Evolutionary conservation across 2,329 filamentous ascomycete genomes (phyloP), one percentile per base, ranked within the genome.

Genomic region (Arachnopeziza araneosa): DNA sequence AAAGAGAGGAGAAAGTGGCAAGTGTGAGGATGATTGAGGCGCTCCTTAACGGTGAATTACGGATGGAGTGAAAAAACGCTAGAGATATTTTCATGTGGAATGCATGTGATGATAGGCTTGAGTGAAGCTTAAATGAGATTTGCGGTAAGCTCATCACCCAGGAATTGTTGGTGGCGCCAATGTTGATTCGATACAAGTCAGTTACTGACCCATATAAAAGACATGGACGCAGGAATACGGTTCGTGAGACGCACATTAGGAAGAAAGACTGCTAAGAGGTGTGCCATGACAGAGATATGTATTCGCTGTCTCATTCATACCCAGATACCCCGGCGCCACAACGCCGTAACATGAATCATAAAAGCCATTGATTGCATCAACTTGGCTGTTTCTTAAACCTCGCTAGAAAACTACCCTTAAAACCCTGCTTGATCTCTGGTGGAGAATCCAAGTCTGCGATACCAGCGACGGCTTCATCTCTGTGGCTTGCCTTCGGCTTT

Each of bases 11-110:
- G 19, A 75, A 73, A 2, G 72, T 77, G 55, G 63, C 71, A 56
- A 80, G 85, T 60, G 75, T 75, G 3, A 76, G 77, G 65, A 71
- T 80, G 23, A 80, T 86, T 53, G 75, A 78, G 61, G 73, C 75
- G 51, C 71, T 86, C 50, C 71, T 85, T 61, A 73, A 77, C 50
- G 76, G 76, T 57, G 80, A 80, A 44, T 12, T 44, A 19, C 36
- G 17, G 2, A 19, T 44, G 10, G 17, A 44, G 17, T 44, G 36
- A 44, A 14, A 17, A 44, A 14, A 14, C 10, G 12, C 17, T 44
- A 3, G 17, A 44, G 4, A 44, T 44, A 7, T 14, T 17, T 19
- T 14, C 36, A 44, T 17, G 36, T 12, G 12, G 36, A 44, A 17
- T 44, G 36, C 36, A 44, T 17, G 36, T 44, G 36, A 19, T 30